Percentiles rank a stretch among this genome's conserved stretches.
These are phyloP conservation scores for Triangularia setosa DNA, from an alignment of 2,329 filamentous ascomycete species.

Conservation along the genomic window DNA sequence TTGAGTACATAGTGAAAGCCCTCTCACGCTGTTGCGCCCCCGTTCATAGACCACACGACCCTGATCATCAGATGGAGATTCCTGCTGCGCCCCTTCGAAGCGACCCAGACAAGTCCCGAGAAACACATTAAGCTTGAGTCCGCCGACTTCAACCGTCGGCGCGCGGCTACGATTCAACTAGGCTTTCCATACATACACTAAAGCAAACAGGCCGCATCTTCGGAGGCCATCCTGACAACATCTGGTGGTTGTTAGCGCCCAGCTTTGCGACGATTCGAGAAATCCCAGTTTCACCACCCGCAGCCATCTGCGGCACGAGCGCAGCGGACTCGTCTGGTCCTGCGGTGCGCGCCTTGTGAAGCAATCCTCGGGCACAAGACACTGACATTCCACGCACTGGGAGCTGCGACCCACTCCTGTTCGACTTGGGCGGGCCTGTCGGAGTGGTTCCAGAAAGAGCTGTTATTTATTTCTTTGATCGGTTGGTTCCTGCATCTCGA, in stretches of 20 bases:
- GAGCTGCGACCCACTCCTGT: not conserved
- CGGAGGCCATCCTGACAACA: not conserved
- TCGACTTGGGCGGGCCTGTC: slow-evolving; percentile 5
- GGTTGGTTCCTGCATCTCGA: not conserved
- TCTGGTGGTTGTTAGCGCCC: not conserved
- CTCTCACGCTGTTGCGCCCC: too few relatives aligned
- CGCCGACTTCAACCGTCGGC: not conserved
- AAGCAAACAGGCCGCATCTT: not conserved
- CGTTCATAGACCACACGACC: not conserved
- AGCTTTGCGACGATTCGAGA: slow-evolving; percentile 2
- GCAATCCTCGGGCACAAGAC: not conserved
- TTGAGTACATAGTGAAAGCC: too few relatives aligned
- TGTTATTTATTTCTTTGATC: slow-evolving; percentile 1
- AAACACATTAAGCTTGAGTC: slow-evolving; percentile 8
- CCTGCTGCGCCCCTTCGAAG: slow-evolving; percentile 13
- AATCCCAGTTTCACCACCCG: slow-evolving; percentile 5
- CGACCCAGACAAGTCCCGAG: slow-evolving; percentile 10
- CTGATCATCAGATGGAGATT: slow-evolving; percentile 16
- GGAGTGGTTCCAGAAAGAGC: slow-evolving; percentile 5
- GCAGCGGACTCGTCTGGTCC: not conserved
- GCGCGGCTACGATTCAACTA: not conserved
- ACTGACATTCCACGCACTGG: slow-evolving; percentile 4
- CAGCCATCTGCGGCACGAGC: slow-evolving; percentile 7
- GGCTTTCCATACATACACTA: not conserved
- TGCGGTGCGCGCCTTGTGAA: slow-evolving; percentile 9